Evolutionary conservation across 495 filamentous ascomycete species (phyloP).

Genomic region (Annulohypoxylon bovei): DNA sequence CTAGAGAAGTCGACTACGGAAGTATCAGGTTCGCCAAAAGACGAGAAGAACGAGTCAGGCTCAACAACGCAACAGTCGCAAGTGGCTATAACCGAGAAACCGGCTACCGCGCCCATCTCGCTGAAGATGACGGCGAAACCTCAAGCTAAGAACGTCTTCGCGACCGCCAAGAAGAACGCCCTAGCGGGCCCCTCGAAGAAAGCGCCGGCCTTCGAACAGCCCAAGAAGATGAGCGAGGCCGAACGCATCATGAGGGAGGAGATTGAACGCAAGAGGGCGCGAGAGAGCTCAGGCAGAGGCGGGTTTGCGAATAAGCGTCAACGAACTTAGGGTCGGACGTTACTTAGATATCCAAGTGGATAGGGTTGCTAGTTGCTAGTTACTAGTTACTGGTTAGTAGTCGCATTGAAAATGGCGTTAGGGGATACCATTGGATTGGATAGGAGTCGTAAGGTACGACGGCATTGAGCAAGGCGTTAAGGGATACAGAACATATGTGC

Average conservation of each 20-base stretch:
- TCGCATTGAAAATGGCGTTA: slow-evolving; percentile 35
- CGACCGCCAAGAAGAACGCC: slow-evolving; percentile 72
- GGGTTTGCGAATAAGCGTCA: slow-evolving; percentile 53
- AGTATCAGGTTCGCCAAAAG: slow-evolving; percentile 11
- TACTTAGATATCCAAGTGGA: no score
- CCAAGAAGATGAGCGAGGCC: slow-evolving; percentile 86
- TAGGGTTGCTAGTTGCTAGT: background rate
- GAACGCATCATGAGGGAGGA: slow-evolving; percentile 92
- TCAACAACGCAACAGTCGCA: slow-evolving; percentile 13
- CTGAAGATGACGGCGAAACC: slow-evolving; percentile 68
- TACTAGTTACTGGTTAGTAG: no score
- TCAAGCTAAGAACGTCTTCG: slow-evolving; percentile 85
- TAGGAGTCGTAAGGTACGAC: background rate
- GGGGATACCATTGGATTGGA: slow-evolving; percentile 31
- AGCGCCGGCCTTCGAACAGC: slow-evolving; percentile 59
- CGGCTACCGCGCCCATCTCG: slow-evolving; percentile 49
- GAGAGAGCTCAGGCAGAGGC: slow-evolving; percentile 53
- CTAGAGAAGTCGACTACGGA: slow-evolving; percentile 43
- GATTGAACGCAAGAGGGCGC: slow-evolving; percentile 73
- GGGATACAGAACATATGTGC: background rate
- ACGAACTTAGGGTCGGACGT: slow-evolving; percentile 40
- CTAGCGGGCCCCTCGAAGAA: slow-evolving; percentile 68
- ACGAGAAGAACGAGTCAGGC: slow-evolving; percentile 26
- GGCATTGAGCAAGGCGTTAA: slow-evolving; percentile 18
- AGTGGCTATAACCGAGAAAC: slow-evolving; percentile 5